phyloP scores from a whole-genome alignment of 2,329 filamentous ascomycete genomes.

The Trichoderma asperellum region DNA sequence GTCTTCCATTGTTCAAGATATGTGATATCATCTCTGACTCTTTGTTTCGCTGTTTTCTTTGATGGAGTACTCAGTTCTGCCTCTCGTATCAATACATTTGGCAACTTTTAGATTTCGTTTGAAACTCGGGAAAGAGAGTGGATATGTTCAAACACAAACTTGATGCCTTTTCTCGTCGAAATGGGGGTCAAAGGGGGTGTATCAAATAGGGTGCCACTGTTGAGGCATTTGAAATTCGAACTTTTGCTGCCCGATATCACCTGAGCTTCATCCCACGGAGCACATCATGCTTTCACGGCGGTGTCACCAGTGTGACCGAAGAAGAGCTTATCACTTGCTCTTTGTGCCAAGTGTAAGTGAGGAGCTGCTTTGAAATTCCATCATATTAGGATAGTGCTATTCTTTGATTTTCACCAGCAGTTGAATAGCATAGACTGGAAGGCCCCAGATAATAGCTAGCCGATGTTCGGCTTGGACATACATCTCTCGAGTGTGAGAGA shows the following conservation, averaged over 20 bases:
- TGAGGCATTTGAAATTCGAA: neutral
- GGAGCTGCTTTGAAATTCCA: neutral
- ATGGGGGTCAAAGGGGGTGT: neutral
- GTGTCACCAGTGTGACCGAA: neutral
- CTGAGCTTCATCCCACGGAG: neutral
- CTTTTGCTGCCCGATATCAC: neutral
- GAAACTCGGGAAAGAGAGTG: neutral
- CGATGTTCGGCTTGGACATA: neutral
- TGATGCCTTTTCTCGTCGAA: neutral
- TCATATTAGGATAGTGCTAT: neutral
- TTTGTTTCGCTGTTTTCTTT: neutral
- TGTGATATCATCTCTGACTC: neutral
- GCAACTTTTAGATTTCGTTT: neutral
- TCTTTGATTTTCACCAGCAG: neutral
- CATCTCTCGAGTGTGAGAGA: neutral
- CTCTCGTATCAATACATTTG: neutral
- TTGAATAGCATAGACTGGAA: neutral
- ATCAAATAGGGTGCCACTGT: neutral
- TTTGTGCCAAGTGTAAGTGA: neutral
- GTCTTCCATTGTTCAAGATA: neutral
- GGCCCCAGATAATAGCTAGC: neutral
- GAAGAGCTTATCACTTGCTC: neutral
- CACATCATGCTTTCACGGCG: neutral
- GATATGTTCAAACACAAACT: neutral
- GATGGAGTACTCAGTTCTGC: neutral